These are phyloP conservation scores for Ambrosiella beaveri DNA, from an alignment of 2,329 filamentous ascomycete species.

Conservation along the genomic window DNA sequence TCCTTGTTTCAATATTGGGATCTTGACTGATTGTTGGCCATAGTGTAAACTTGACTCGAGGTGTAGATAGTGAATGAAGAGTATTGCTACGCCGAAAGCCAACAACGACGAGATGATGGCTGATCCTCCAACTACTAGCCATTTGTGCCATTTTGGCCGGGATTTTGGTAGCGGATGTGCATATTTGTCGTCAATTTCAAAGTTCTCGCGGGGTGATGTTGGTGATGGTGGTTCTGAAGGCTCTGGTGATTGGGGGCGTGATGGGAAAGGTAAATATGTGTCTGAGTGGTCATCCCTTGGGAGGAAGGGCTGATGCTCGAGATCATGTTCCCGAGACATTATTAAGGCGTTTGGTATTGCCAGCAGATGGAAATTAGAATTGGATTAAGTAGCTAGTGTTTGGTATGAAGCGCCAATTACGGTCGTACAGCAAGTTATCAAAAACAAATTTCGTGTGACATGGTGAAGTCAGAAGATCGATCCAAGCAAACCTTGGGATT, in stretches of 20 bases:
- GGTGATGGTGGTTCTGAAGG: not conserved
- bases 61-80: not conserved
- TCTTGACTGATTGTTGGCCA: not conserved
- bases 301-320: not conserved
- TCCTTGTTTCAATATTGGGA: constrained; percentile 12
- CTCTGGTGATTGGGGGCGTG: not conserved
- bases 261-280: not conserved
- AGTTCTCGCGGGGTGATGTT: not conserved
- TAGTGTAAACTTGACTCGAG: not conserved
- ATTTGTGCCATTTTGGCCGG: not conserved
- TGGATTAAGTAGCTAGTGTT: no score
- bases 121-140: not conserved
- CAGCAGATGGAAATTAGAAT: no score
- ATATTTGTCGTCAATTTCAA: not conserved
- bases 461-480: not conserved
- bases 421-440: no score
- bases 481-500: not conserved
- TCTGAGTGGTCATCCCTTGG: not conserved
- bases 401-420: no score
- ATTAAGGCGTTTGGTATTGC: not conserved
- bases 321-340: not conserved
- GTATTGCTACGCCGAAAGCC: not conserved
- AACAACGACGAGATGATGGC: not conserved
- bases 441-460: no score
- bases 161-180: not conserved